These are phyloP conservation scores for Pichia nakasei DNA, from an alignment of 805 yeast genomes.

Conservation along the genomic window DNA sequence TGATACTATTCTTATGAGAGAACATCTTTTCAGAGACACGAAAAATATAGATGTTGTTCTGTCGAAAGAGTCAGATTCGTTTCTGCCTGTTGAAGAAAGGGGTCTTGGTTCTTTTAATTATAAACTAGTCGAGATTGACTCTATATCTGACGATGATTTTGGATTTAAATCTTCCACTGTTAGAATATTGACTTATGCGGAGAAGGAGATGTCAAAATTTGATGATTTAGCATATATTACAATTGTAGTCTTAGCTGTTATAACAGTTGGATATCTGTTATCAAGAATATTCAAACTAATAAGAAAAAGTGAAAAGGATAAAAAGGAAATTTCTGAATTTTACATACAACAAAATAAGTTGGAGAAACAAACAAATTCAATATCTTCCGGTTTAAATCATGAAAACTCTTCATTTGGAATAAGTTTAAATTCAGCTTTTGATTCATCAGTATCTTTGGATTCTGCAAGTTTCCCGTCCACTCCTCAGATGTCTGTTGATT, in stretches of 20 bases:
- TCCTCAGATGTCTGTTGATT: not conserved
- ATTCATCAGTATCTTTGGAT: too few relatives aligned
- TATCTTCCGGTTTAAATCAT: too few relatives aligned
- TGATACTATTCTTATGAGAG: constrained; percentile 27
- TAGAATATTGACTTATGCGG: not conserved
- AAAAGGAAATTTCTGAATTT: not conserved
- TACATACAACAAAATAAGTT: too few relatives aligned
- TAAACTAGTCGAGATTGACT: constrained; percentile 13
- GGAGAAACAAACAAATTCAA: too few relatives aligned
- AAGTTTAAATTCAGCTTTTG: too few relatives aligned
- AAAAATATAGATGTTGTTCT: constrained; percentile 20
- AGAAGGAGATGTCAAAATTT: not conserved
- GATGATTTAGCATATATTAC: not conserved
- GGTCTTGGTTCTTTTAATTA: constrained; percentile 27
- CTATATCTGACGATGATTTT: constrained; percentile 2
- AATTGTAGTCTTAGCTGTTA: not conserved
- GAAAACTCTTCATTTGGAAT: too few relatives aligned
- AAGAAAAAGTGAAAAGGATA: not conserved
- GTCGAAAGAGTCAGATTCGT: constrained; percentile 20
- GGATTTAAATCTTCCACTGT: not conserved
- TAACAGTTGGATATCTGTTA: too few relatives aligned
- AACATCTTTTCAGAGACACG: constrained; percentile 25
- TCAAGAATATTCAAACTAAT: too few relatives aligned
- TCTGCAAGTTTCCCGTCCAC: not conserved
- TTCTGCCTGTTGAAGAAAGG: constrained; percentile 21